Percentiles rank a stretch among this genome's conserved stretches.
Conservation (phyloP, 306 rosid genomes). For the Medicago arabica region DNA sequence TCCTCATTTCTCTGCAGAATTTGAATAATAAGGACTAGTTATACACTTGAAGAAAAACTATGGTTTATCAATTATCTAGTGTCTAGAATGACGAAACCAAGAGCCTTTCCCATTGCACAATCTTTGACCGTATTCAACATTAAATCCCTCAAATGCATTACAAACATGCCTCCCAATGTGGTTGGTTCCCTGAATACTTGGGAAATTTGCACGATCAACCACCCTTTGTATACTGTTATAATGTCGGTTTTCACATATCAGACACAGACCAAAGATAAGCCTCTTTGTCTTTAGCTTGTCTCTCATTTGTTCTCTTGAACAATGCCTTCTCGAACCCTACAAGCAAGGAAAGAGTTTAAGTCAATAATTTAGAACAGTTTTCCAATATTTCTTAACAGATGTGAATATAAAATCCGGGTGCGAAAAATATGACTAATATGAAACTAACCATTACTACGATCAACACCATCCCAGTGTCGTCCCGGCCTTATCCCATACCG, state of each 20-base stretch:
- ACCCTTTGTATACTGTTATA: slow-evolving; percentile 8
- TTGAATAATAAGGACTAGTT: neutral
- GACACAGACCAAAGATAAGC: slow-evolving; percentile 95
- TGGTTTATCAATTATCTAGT: neutral
- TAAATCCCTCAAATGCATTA: slow-evolving; percentile 24
- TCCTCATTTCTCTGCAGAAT: neutral
- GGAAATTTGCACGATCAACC: slow-evolving; percentile 10
- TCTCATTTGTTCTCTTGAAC: slow-evolving; percentile 79
- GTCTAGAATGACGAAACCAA: slow-evolving; percentile 18
- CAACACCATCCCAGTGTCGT: slow-evolving; percentile 97
- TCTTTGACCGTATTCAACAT: neutral
- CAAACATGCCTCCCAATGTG: slow-evolving; percentile 17
- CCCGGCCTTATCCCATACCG: slow-evolving; percentile 87
- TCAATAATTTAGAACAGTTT: slow-evolving; percentile 25
- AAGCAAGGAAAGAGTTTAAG: slow-evolving; percentile 2
- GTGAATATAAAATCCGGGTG: slow-evolving; percentile 4
- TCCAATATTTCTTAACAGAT: slow-evolving; percentile 4
- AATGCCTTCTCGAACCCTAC: slow-evolving; percentile 77
- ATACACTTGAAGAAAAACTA: neutral
- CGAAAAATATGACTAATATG: neutral
- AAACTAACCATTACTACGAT: slow-evolving; percentile 87
- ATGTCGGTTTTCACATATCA: slow-evolving; percentile 63
- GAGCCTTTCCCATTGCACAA: neutral
- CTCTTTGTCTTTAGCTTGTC: slow-evolving; percentile 75
- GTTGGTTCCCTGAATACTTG: neutral